Percentiles rank a stretch among this genome's conserved stretches.
Conservation (phyloP, 257 asterid genomes). For the Ilex aquifolium region DNA sequence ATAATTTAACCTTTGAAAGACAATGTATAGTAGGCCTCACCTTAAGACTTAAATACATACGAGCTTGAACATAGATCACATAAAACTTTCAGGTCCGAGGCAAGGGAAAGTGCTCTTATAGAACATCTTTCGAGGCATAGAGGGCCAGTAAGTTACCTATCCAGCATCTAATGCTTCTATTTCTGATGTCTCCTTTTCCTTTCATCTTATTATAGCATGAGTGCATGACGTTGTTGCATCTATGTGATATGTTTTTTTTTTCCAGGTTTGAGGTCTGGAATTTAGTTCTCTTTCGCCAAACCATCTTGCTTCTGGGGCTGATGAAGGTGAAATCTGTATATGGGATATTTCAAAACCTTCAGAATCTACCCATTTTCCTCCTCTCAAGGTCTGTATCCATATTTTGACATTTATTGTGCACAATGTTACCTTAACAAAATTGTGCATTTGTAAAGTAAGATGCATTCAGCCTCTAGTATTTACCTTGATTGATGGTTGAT, state of each 20-base stretch:
- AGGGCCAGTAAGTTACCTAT: slow-evolving; percentile 80
- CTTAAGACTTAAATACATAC: too few species aligned
- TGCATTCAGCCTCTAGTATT: too few species aligned
- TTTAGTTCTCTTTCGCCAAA: slow-evolving; percentile 65
- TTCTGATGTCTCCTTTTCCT: slow-evolving; percentile 6
- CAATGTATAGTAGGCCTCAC: too few species aligned
- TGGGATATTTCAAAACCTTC: slow-evolving; percentile 88
- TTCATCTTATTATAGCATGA: slow-evolving; percentile 4
- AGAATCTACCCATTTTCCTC: slow-evolving; percentile 74
- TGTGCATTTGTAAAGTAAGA: too few species aligned
- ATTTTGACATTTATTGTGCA: too few species aligned
- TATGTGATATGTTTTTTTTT: slow-evolving; percentile 2
- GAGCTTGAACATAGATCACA: too few species aligned
- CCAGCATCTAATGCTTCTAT: slow-evolving; percentile 1
- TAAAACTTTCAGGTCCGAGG: slow-evolving; percentile 16
- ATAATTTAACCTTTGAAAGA: too few species aligned
- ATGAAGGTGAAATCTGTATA: slow-evolving; percentile 92
- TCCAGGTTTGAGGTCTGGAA: slow-evolving; percentile 91
- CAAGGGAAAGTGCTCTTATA: slow-evolving; percentile 59
- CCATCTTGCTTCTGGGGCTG: slow-evolving; percentile 96
- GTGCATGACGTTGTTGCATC: slow-evolving; percentile 12
- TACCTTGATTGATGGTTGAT: too few species aligned
- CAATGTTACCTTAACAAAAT: too few species aligned
- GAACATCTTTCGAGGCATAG: slow-evolving; percentile 66
- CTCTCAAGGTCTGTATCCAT: slow-evolving; percentile 61